Percentiles rank a stretch among this genome's conserved stretches.
Evolutionary conservation across 352 stramenopile genomes (phyloP).

Genomic region (Globisporangium perplexum): DNA sequence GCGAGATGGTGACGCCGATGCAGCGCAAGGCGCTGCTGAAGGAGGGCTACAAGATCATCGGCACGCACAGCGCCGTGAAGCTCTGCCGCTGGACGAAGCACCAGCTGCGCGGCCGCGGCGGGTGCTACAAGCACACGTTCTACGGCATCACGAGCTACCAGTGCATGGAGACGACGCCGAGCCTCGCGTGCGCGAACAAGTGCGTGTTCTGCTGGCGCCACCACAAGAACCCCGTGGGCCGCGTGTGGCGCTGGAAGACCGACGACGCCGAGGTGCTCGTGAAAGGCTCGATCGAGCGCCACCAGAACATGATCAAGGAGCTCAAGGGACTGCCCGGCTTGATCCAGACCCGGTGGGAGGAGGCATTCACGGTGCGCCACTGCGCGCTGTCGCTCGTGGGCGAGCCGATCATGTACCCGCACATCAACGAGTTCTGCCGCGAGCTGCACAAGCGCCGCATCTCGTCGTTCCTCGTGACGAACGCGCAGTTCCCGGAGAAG

Average conservation of each 20-base stretch:
- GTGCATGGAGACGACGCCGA: conserved; percentile 99
- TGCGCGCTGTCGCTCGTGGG: conserved; percentile 97
- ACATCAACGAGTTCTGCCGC: conserved; percentile 96
- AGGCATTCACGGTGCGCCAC: conserved; percentile 95
- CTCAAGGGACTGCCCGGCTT: conserved; percentile 94
- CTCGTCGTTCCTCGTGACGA: conserved; percentile 98
- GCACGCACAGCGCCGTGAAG: conserved; percentile 97
- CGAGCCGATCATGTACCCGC: conserved; percentile 98
- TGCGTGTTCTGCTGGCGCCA: conserved; percentile 99
- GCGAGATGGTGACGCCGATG: conserved; percentile 95
- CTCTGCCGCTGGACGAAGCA: conserved; percentile 99
- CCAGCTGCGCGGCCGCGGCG: conserved; percentile 93
- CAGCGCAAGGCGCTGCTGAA: conserved; percentile 94
- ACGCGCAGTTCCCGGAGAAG: conserved; percentile 97
- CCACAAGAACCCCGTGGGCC: conserved; percentile 98
- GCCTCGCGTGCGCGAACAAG: conserved; percentile 97
- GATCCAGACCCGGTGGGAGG: conserved; percentile 91
- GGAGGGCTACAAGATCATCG: conserved; percentile 98
- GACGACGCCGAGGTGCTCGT: conserved; percentile 96
- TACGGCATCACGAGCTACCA: conserved; percentile 99
- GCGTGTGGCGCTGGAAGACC: conserved; percentile 97
- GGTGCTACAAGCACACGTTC: conserved; percentile 99
- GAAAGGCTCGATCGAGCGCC: conserved; percentile 85
- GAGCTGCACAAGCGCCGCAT: conserved; percentile 94
- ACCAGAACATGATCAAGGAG: conserved; percentile 95